Evolutionary conservation across 768 basidiomycete genomes (phyloP), one percentile per base, ranked within the genome.

Genomic region (Mycena alexandri): DNA sequence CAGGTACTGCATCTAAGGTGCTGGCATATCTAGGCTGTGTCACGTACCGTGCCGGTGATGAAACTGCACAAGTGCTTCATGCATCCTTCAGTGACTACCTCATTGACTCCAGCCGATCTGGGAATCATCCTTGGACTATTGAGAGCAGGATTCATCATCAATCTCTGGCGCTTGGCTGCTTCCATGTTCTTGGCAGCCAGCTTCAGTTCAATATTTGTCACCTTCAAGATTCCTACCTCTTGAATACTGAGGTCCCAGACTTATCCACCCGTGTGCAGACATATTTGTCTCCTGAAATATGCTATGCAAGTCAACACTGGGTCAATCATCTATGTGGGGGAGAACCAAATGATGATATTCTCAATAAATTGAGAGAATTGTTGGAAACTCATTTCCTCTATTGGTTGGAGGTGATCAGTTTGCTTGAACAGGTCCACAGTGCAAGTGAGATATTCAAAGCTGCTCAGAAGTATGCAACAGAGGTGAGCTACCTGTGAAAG

Each of bases 351-450:
- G 7, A 36, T 36, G 7, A 36, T 36, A 36, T 36, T 36, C 34
- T 36, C 7, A 36, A 36, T 12, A 36, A 19, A 10, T 51, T 29
- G 4, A 33, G 16, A 19, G 1, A 17, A 7, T 52, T 52, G 0
- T 16, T 52, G 10, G 4, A 33, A 17, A 8, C 2, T 5, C 7
- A 34, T 34, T 34, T 52, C 17, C 33, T 52, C 3, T 52, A 34
- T n/a, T 52, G 51, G 51, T 14, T 52, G 25, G 51, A 52, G 33
- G 51, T 34, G 12, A 33, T 52, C 29, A 52, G 51, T 52, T 29
- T 52, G 17, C 33, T 33, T 17, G 33, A 16, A 16, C 25, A 52
- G 17, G 33, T 52, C 14, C 29, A 4, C 2, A 19, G 5, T 16
- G 51, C 22, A 24, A 19, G 17, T 17, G 3, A 33, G 6, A n/a